Base-by-base conservation (phyloP, 805 yeast genomes). In the Lachancea lanzarotensis region DNA sequence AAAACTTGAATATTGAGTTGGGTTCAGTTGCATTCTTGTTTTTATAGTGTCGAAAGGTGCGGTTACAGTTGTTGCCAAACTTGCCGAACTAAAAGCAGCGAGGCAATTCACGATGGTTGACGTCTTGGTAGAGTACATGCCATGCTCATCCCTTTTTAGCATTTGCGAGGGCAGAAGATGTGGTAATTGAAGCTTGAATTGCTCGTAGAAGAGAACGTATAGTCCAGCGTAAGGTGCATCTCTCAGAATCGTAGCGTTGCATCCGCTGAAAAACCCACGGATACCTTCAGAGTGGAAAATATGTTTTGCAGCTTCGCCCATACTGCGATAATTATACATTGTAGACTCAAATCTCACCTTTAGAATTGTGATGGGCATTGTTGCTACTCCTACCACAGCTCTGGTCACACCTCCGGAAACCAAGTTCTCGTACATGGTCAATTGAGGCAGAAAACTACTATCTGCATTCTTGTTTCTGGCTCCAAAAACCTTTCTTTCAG, bases 171-270 rank as follows among this genome's bases (percentile, higher is more conserved):
- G 66, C 32, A 69, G 40, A 9, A 71, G 13, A 9, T 32, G 51
- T 3, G 91, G 88, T 7, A 82, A 46, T 3, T 72, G 35, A 9
- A 70, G 71, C 58, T 89, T 89, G 43, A 81, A 72, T 46, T 81
- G 73, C 59, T 91, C 97, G 63, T 91, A 91, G 50, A 89, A 76
- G 31, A 89, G 66, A 25, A 93, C 88, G 57, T 93, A 91, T 3
- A 93, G 59, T 0, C 98, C 98, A 6, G 98, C 97, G 62, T 93
- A 86, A 0, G 98, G 98, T 19, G 96, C 95, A 66, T 93, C 98
- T 51, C 98, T 68, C 11, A 86, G 74, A 49, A 83, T 74, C 0
- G 98, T 93, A 2, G 95, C 95, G 1, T 84, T 79, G 55, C 84
- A 84, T 0, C 98, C 98, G 48, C 79, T 74, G 62, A 89, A 89